Percentiles rank a stretch among this genome's conserved stretches.
Conservation (phyloP, 345 rosid genomes). For the Cochlearia excelsa region DNA sequence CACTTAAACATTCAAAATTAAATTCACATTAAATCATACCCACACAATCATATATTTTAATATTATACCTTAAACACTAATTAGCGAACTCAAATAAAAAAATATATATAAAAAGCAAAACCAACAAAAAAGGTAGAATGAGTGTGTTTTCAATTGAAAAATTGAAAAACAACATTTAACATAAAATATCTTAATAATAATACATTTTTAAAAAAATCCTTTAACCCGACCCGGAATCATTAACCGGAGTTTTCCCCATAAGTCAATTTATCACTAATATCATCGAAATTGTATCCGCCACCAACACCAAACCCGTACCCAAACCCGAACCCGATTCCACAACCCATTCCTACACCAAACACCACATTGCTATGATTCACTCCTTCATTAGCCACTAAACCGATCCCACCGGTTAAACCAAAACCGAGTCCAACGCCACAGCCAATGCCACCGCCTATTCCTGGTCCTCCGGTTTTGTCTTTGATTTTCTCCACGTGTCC, state of each 20-base stretch:
- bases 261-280: slow-evolving; percentile 30
- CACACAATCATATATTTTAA: too few relatives aligned
- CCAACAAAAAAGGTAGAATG: too few relatives aligned
- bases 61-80: too few relatives aligned
- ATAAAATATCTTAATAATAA: slow-evolving; percentile 5
- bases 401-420: slow-evolving; percentile 51
- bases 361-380: slow-evolving; percentile 43
- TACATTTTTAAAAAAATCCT: not conserved
- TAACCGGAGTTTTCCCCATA: slow-evolving; percentile 21
- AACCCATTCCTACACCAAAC: slow-evolving; percentile 51
- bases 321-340: slow-evolving; percentile 54
- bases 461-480: slow-evolving; percentile 46
- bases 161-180: too few relatives aligned
- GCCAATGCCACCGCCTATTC: slow-evolving; percentile 50
- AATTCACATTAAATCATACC: too few relatives aligned
- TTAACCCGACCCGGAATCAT: slow-evolving; percentile 26
- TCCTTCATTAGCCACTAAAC: slow-evolving; percentile 38
- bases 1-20: too few relatives aligned
- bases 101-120: too few relatives aligned
- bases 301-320: slow-evolving; percentile 61
- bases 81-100: too few relatives aligned
- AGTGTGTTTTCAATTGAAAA: too few relatives aligned
- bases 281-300: slow-evolving; percentile 43
- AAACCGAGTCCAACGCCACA: slow-evolving; percentile 54
- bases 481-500: slow-evolving; percentile 30